phyloP scores from a whole-genome alignment of 768 basidiomycete species.

The Podaxis mareebaensis region DNA sequence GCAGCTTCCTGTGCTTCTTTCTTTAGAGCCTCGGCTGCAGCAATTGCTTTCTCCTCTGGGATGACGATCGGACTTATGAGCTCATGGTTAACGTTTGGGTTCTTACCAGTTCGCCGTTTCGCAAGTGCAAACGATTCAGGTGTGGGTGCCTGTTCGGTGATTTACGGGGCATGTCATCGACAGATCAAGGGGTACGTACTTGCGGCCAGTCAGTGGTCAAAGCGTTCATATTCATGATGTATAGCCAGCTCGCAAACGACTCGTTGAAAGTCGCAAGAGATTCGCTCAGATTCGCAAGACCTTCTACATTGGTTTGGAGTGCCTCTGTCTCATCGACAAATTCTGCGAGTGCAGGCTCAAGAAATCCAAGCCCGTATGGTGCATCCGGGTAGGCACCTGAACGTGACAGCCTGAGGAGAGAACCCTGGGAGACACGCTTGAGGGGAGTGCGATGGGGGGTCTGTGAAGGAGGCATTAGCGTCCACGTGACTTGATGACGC shows the following conservation, averaged over 20 bases:
- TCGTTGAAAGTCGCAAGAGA: conserved; percentile 89
- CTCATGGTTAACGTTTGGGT: not conserved
- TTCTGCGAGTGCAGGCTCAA: conserved; percentile 82
- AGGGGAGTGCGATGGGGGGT: conserved; percentile 80
- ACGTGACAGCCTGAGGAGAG: conserved; percentile 81
- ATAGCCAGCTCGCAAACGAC: conserved; percentile 88
- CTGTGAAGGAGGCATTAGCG: conserved; percentile 28
- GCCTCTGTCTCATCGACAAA: conserved; percentile 87
- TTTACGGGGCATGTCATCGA: not conserved
- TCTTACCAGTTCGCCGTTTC: conserved; percentile 58
- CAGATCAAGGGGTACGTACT: conserved; percentile 38
- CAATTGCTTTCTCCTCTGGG: conserved; percentile 60
- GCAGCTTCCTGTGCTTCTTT: conserved; percentile 35
- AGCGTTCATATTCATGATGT: conserved; percentile 93
- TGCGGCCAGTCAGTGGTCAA: conserved; percentile 93
- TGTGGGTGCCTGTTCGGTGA: conserved; percentile 50
- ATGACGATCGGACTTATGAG: not conserved
- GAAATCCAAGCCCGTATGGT: conserved; percentile 81
- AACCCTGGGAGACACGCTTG: conserved; percentile 88
- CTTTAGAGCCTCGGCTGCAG: conserved; percentile 54
- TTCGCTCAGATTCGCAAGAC: conserved; percentile 68
- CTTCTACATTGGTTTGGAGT: conserved; percentile 73
- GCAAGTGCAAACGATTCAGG: conserved; percentile 61
- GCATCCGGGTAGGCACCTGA: conserved; percentile 74
- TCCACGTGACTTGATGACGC: conserved; percentile 15